A percentile compares a stretch with the other conserved stretches of the same genome.
Evolutionary conservation across 2,329 filamentous ascomycete genomes (phyloP).

Genomic region (Furcasterigmium sp.): DNA sequence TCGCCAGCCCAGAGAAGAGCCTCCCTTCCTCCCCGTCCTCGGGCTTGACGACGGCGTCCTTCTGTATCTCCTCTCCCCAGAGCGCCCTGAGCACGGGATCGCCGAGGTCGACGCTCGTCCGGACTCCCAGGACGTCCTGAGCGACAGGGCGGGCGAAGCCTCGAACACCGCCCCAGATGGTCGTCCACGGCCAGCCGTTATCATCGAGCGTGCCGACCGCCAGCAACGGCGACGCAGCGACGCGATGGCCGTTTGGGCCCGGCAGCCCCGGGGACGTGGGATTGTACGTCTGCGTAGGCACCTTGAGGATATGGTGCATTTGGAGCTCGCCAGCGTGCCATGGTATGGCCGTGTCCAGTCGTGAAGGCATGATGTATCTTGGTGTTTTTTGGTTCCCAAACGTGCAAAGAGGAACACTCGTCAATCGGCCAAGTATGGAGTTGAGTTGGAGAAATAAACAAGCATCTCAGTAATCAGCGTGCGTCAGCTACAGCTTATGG

Average conservation of each 20-base stretch:
- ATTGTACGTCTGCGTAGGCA: constrained; percentile 51
- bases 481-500: too few relatives aligned
- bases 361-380: constrained; percentile 15
- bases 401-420: too few relatives aligned
- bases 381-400: too few relatives aligned
- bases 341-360: constrained; percentile 4
- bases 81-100: constrained; percentile 69
- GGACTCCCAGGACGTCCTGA: constrained; percentile 58
- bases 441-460: too few relatives aligned
- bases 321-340: constrained; percentile 64
- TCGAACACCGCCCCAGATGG: constrained; percentile 68
- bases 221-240: constrained; percentile 60
- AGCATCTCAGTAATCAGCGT: constrained; percentile 1
- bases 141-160: constrained; percentile 63
- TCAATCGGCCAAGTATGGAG: too few relatives aligned
- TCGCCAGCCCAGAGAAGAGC: constrained; percentile 46
- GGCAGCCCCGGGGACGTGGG: constrained; percentile 63
- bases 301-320: constrained; percentile 57
- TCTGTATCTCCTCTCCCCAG: constrained; percentile 38
- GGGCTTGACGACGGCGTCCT: constrained; percentile 26
- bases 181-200: constrained; percentile 66
- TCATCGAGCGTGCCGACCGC: constrained; percentile 69
- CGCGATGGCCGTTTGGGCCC: constrained; percentile 52
- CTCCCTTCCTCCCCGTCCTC: constrained; percentile 31
- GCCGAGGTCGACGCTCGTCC: constrained; percentile 53